Percentiles rank a stretch among this genome's conserved stretches.
Conservation (phyloP, 1,284 basidiomycete species). For the Heterobasidion annosum region DNA sequence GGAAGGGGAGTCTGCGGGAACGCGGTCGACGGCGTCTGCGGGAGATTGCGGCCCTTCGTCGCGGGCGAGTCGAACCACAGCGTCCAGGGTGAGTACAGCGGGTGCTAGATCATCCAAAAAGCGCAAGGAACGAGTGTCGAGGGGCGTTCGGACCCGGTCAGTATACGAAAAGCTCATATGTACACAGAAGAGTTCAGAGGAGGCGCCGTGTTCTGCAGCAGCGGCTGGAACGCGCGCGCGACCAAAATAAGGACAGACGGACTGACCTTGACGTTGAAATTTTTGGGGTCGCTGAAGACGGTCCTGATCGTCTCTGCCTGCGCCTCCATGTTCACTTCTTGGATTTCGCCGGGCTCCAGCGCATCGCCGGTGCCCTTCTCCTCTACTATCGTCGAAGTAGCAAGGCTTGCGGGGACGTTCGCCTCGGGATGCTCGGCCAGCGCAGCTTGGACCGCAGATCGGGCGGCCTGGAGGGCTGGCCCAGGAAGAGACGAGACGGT, state of each 20-base stretch:
- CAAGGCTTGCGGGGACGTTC: neutral
- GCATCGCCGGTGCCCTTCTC: constrained; percentile 22
- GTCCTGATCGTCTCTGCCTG: constrained; percentile 81
- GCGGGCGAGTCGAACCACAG: constrained; percentile 94
- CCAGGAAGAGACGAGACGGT: constrained; percentile 40
- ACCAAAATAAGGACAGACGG: neutral
- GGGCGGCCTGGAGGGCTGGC: constrained; percentile 62
- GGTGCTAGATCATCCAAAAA: constrained; percentile 41
- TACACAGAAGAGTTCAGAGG: neutral
- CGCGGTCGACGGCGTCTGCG: constrained; percentile 75
- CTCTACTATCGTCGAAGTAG: constrained; percentile 13
- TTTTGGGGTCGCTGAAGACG: constrained; percentile 83
- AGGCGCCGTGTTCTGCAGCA: neutral
- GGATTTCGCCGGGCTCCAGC: constrained; percentile 64
- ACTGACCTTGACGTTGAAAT: constrained; percentile 86
- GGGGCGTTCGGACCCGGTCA: neutral
- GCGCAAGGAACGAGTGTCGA: too few species aligned
- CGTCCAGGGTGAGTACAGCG: constrained; percentile 90
- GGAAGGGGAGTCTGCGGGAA: constrained; percentile 68
- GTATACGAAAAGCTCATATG: neutral
- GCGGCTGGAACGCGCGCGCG: neutral
- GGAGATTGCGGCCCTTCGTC: constrained; percentile 80
- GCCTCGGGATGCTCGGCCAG: constrained; percentile 38
- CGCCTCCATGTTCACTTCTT: constrained; percentile 71
- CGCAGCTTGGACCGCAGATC: constrained; percentile 64